Evolutionary conservation across 2,329 filamentous ascomycete genomes (phyloP).

Genomic region (Raffaelea ambrosiae): DNA sequence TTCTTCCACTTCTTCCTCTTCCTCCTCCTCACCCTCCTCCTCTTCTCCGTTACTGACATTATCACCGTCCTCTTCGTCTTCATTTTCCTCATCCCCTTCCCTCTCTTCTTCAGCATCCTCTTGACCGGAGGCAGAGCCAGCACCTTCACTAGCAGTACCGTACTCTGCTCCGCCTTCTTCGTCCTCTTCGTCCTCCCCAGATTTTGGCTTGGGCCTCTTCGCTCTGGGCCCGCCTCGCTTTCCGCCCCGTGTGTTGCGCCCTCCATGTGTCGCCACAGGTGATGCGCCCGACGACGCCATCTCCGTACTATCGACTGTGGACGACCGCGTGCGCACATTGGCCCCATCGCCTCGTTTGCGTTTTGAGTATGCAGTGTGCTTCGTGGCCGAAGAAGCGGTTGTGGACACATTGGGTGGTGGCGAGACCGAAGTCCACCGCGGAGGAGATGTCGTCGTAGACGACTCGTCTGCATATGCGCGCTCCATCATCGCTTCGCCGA

Average conservation of each 20-base stretch:
- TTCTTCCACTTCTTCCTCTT: slow-evolving; percentile 6
- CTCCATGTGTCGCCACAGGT: slow-evolving; percentile 2
- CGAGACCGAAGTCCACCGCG: slow-evolving; percentile 10
- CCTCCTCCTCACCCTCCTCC: slow-evolving; percentile 1
- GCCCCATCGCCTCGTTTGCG: slow-evolving; percentile 13
- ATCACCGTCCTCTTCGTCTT: neutral
- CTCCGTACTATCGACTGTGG: slow-evolving; percentile 13
- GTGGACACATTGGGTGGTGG: slow-evolving; percentile 10
- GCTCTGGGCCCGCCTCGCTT: slow-evolving; percentile 4
- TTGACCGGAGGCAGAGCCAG: neutral
- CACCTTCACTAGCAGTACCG: neutral
- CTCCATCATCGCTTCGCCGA: slow-evolving; percentile 12
- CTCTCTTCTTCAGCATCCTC: slow-evolving; percentile 1
- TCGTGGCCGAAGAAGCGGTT: neutral
- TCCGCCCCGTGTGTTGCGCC: slow-evolving; percentile 6
- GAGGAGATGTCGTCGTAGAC: slow-evolving; percentile 12
- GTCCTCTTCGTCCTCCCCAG: slow-evolving; percentile 4
- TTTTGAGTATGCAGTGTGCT: neutral
- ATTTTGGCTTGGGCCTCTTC: slow-evolving; percentile 4
- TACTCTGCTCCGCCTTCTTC: slow-evolving; percentile 2
- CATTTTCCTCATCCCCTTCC: neutral
- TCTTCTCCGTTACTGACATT: slow-evolving; percentile 1
- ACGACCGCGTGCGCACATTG: slow-evolving; percentile 10
- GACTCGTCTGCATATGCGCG: slow-evolving; percentile 5
- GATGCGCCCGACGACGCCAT: slow-evolving; percentile 9